phyloP scores from a whole-genome alignment of 192 early-diverging fungal species.

The Linnemannia schmuckeri region DNA sequence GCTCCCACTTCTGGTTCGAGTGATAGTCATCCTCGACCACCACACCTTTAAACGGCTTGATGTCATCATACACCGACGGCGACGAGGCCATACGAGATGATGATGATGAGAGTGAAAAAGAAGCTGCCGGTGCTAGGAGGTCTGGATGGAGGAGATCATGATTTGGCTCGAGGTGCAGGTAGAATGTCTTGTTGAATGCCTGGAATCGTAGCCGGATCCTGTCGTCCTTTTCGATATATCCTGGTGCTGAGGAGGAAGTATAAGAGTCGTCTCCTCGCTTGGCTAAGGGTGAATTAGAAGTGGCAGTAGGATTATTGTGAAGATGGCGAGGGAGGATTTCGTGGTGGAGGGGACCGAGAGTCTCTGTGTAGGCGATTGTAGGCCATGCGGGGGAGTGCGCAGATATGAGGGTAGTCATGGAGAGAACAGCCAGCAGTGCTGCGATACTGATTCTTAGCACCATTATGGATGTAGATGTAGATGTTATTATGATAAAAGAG shows the following conservation, averaged over 20 bases:
- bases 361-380: conserved; percentile 22
- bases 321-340: conserved; percentile 22
- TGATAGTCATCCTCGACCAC: conserved; percentile 11
- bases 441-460: not conserved
- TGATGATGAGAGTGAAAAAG: not conserved
- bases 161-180: conserved; percentile 31
- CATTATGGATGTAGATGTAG: not conserved
- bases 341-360: conserved; percentile 14
- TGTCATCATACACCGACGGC: conserved; percentile 9
- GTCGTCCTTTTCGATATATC: conserved; percentile 21
- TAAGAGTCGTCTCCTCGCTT: conserved; percentile 2
- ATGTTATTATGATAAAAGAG: not conserved
- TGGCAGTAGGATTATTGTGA: not conserved
- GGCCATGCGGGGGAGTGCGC: conserved; percentile 27
- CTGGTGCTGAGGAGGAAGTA: not conserved
- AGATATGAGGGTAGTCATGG: not conserved
- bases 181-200: conserved; percentile 30
- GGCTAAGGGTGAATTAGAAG: not conserved
- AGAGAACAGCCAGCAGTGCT: not conserved
- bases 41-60: conserved; percentile 37
- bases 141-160: conserved; percentile 30
- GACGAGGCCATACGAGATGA: not conserved
- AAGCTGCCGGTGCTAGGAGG: not conserved
- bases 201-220: conserved; percentile 15
- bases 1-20: conserved; percentile 24